Evolutionary conservation across 192 early-diverging fungal species (phyloP).

Genomic region (Umbelopsis vinacea): DNA sequence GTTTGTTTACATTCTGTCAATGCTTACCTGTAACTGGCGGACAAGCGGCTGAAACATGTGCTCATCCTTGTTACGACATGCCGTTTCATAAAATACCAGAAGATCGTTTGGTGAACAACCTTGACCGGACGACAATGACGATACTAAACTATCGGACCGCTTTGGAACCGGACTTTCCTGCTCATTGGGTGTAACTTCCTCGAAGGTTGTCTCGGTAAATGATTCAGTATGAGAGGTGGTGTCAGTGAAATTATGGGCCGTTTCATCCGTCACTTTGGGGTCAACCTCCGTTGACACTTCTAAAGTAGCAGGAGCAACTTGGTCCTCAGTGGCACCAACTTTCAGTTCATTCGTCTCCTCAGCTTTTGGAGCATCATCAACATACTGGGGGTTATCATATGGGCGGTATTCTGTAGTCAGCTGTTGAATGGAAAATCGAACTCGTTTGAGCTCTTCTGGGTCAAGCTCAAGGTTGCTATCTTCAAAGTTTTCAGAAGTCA

Average conservation of each 20-base stretch:
- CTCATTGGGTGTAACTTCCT: background rate
- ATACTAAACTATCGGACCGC: constrained; percentile 33
- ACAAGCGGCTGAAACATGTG: constrained; percentile 27
- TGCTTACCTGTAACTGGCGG: constrained; percentile 6
- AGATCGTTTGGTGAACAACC: constrained; percentile 20
- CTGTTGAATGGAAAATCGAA: constrained; percentile 56
- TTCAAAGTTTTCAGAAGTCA: constrained; percentile 2
- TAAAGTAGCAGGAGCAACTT: background rate
- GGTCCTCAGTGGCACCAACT: background rate
- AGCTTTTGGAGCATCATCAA: constrained; percentile 1
- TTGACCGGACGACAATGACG: background rate
- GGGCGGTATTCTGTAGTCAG: constrained; percentile 53
- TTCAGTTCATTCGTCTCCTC: constrained; percentile 7
- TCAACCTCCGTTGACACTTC: background rate
- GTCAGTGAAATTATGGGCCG: background rate
- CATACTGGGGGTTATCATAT: constrained; percentile 23
- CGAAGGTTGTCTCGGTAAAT: background rate
- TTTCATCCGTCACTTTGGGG: background rate
- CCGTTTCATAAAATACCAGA: constrained; percentile 29
- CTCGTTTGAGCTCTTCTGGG: constrained; percentile 47
- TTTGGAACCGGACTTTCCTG: background rate
- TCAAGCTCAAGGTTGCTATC: constrained; percentile 24
- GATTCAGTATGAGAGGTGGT: constrained; percentile 1
- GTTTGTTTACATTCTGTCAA: background rate
- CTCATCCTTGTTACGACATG: constrained; percentile 36